These are phyloP conservation scores for Madurella fahalii DNA, from an alignment of 2,329 filamentous ascomycete genomes.

Conservation along the genomic window DNA sequence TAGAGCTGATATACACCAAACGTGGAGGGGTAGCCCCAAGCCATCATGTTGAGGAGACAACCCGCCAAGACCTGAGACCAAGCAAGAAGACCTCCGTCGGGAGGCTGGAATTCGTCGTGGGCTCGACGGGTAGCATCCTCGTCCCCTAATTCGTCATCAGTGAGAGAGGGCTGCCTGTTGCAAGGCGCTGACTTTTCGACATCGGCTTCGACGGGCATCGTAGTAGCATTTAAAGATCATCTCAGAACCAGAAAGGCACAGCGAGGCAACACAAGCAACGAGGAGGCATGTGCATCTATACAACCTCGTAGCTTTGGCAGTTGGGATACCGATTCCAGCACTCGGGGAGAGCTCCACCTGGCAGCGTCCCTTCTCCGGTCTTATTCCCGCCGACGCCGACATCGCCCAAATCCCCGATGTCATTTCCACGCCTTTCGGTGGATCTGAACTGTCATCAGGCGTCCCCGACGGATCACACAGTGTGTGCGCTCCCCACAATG, in stretches of 20 bases:
- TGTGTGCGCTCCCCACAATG: slow-evolving; percentile 2
- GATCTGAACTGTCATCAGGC: neutral
- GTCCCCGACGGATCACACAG: slow-evolving; percentile 3
- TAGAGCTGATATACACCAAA: slow-evolving; percentile 49
- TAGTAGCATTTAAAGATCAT: neutral
- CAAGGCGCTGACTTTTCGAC: slow-evolving; percentile 14
- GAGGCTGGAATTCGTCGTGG: slow-evolving; percentile 26
- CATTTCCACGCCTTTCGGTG: slow-evolving; percentile 15
- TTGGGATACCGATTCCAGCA: neutral
- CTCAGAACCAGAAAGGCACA: neutral
- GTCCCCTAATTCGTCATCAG: neutral
- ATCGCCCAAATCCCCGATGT: slow-evolving; percentile 13
- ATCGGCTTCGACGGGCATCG: slow-evolving; percentile 3
- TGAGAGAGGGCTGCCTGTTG: neutral
- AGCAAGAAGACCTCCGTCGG: slow-evolving; percentile 44
- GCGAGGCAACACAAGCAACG: too few species aligned
- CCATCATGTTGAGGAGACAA: slow-evolving; percentile 45
- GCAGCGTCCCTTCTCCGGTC: slow-evolving; percentile 6
- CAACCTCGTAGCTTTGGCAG: too few species aligned
- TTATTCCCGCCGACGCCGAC: slow-evolving; percentile 22
- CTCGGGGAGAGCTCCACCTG: neutral
- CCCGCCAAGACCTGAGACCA: slow-evolving; percentile 49
- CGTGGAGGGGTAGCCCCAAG: slow-evolving; percentile 47
- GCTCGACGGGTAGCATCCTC: neutral
- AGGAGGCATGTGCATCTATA: too few species aligned